These are phyloP conservation scores for Sphagnum contortum DNA, from an alignment of 225 moss, liverwort and hornwort genomes.

Conservation along the genomic window DNA sequence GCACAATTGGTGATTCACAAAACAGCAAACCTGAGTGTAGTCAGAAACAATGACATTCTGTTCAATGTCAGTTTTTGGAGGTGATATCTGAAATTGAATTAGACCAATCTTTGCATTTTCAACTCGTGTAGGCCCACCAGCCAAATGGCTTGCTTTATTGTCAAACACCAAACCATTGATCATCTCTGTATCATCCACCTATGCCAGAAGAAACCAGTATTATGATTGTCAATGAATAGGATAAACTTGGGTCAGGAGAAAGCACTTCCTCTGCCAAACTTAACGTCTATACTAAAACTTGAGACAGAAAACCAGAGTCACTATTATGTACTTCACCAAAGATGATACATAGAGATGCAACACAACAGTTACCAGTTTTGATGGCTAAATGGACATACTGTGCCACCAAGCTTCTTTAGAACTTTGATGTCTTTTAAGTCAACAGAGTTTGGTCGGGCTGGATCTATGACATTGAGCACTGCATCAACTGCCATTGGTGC, in stretches of 20 bases:
- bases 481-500: constrained; percentile 95
- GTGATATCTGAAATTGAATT: constrained; percentile 92
- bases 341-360: no score
- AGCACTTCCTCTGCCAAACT: not conserved
- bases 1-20: no score
- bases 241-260: not conserved
- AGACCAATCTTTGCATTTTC: constrained; percentile 89
- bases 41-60: constrained; percentile 95
- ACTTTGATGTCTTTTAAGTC: constrained; percentile 91
- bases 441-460: constrained; percentile 63
- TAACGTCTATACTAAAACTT: not conserved
- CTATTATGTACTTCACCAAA: no score
- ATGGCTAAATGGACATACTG: constrained; percentile 32
- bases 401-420: constrained; percentile 91
- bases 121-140: constrained; percentile 84
- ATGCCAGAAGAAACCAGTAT: constrained; percentile 1
- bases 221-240: not conserved
- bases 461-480: constrained; percentile 76
- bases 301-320: no score
- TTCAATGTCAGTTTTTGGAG: constrained; percentile 94
- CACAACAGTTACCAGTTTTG: no score
- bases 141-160: constrained; percentile 94
- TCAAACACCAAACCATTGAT: constrained; percentile 89
- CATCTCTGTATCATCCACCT: constrained; percentile 97
- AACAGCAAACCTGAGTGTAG: constrained; percentile 65